phyloP scores from a whole-genome alignment of 2,329 filamentous ascomycete genomes.

The Trichoderma asperellum region DNA sequence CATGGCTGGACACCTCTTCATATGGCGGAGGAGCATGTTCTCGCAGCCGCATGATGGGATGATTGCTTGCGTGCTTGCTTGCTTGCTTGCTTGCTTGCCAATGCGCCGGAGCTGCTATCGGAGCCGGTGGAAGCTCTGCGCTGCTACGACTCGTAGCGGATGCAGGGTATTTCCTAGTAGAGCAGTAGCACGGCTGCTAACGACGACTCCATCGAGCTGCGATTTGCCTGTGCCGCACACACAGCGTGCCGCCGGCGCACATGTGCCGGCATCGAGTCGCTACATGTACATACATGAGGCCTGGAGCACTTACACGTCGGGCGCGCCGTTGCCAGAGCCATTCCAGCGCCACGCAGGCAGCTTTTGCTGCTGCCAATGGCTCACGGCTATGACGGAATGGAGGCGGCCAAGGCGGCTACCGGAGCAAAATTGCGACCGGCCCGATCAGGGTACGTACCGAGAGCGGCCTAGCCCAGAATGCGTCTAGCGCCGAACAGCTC shows the following conservation, averaged over 20 bases:
- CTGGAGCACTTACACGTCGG: constrained; percentile 15
- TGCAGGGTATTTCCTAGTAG: not conserved
- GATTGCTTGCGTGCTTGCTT: not conserved
- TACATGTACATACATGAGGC: not conserved
- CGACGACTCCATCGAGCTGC: not conserved
- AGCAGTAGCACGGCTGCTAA: not conserved
- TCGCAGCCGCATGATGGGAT: constrained; percentile 12
- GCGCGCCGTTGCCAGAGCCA: constrained; percentile 17
- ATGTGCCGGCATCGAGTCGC: constrained; percentile 17
- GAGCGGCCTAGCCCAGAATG: not conserved
- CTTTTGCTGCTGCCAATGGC: not conserved
- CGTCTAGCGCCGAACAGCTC: not conserved
- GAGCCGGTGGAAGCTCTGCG: not conserved
- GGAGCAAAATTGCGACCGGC: constrained; percentile 24
- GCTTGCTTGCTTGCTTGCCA: too few species aligned
- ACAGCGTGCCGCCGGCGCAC: too few species aligned
- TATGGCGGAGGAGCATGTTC: constrained; percentile 22
- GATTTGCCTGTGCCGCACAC: not conserved
- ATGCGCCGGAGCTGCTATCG: not conserved
- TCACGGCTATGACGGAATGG: constrained; percentile 23
- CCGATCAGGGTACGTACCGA: constrained; percentile 25
- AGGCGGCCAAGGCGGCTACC: constrained; percentile 24
- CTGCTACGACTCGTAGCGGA: not conserved
- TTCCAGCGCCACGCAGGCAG: constrained; percentile 1
- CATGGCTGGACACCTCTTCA: constrained; percentile 23